Conservation (phyloP, 331 rosid genomes). For the Cucumis variabilis region DNA sequence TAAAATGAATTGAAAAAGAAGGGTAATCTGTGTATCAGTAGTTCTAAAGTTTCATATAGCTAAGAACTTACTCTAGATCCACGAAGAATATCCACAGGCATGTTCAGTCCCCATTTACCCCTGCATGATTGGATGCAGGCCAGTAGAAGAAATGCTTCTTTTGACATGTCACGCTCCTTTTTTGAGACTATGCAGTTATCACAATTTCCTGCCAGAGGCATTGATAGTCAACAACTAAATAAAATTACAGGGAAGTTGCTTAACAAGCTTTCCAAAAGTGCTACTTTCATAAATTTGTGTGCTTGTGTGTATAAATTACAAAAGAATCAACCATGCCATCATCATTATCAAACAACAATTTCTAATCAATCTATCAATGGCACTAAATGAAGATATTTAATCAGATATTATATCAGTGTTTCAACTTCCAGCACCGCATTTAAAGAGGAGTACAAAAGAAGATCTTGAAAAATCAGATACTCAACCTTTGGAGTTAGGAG, state of each 20-base stretch:
- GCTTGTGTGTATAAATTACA: not conserved
- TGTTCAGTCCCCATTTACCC: conserved; percentile 79
- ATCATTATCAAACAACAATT: conserved; percentile 2
- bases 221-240: not conserved
- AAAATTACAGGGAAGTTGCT: not conserved
- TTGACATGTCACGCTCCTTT: conserved; percentile 83
- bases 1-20: not conserved
- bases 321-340: not conserved
- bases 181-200: conserved; percentile 75
- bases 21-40: not conserved
- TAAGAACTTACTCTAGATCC: conserved; percentile 85
- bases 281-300: not conserved
- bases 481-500: not conserved
- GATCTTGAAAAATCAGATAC: not conserved
- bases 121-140: conserved; percentile 81
- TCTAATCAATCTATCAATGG: not conserved
- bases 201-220: conserved; percentile 66
- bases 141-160: conserved; percentile 88
- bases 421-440: not conserved
- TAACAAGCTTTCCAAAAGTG: not conserved
- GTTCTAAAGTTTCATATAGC: conserved; percentile 14
- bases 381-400: not conserved
- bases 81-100: conserved; percentile 85
- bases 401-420: not conserved
- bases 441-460: not conserved